A percentile compares a stretch with the other conserved stretches of the same genome.
Conservation (phyloP, 768 basidiomycete species). For the Calocera cornea region DNA sequence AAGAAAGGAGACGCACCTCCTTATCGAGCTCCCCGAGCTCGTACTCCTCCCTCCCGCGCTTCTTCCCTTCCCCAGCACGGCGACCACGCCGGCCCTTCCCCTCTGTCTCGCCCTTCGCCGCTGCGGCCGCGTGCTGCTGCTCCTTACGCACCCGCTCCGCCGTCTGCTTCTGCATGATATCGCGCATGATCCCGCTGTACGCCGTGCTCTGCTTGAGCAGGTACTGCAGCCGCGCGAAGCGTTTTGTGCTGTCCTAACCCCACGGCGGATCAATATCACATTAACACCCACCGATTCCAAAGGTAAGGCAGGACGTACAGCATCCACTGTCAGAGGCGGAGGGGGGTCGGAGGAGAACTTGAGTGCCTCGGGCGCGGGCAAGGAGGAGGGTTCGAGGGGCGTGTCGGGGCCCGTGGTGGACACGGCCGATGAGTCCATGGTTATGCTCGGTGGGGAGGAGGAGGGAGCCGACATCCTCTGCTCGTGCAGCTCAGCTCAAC, state of each 20-base stretch:
- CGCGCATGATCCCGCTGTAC: constrained; percentile 11
- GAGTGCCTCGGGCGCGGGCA: neutral
- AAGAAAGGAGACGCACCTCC: neutral
- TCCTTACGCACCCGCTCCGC: neutral
- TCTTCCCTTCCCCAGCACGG: neutral
- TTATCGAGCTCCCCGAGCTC: neutral
- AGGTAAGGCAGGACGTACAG: neutral
- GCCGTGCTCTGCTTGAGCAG: constrained; percentile 2
- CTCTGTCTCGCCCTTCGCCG: neutral
- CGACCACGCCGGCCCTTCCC: constrained; percentile 8
- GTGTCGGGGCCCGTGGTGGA: neutral
- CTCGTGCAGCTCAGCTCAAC: neutral
- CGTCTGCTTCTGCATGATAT: constrained; percentile 8
- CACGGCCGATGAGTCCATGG: neutral
- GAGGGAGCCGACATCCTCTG: neutral
- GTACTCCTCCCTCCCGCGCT: constrained; percentile 1
- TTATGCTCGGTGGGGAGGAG: neutral
- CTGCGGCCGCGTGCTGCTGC: neutral
- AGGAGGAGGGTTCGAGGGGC: neutral
- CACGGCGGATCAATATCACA: too few species aligned
- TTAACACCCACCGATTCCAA: too few species aligned
- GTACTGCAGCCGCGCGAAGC: constrained; percentile 3
- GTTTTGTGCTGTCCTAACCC: neutral
- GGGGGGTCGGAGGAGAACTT: neutral
- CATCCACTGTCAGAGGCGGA: neutral